These are phyloP conservation scores for Globisporangium spinosum DNA, from an alignment of 352 stramenopile genomes.

Conservation along the genomic window DNA sequence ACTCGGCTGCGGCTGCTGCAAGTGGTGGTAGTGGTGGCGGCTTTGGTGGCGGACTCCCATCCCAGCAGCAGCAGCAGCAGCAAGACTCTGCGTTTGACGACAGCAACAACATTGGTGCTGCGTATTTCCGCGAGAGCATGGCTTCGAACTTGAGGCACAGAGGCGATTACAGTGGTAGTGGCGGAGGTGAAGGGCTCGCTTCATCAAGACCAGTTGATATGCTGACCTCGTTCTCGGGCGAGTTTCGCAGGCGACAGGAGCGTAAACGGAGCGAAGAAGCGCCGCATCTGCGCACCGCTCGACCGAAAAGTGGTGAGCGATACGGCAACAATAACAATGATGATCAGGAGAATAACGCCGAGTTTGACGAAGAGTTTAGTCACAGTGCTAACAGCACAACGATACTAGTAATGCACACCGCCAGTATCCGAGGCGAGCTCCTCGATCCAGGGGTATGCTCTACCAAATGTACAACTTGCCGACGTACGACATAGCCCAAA, in stretches of 20 bases:
- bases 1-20: constrained; percentile 2
- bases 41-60: not conserved
- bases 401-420: not conserved
- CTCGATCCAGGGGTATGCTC: constrained; percentile 11
- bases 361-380: constrained; percentile 23
- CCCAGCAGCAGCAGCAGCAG: not conserved
- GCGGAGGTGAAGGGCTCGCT: not conserved
- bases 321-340: constrained; percentile 23
- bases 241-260: constrained; percentile 53
- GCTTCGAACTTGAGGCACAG: constrained; percentile 4
- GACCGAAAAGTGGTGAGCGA: not conserved
- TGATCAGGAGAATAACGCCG: constrained; percentile 17
- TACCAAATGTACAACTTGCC: constrained; percentile 63
- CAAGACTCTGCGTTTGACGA: not conserved
- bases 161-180: not conserved
- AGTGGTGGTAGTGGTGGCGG: not conserved
- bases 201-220: constrained; percentile 3
- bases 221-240: constrained; percentile 33
- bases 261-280: constrained; percentile 24
- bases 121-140: constrained; percentile 41
- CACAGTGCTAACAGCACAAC: constrained; percentile 7
- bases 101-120: constrained; percentile 18
- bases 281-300: not conserved
- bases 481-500: constrained; percentile 74
- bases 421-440: not conserved